These are phyloP conservation scores for Pichia sp. DNA, from an alignment of 1,139 yeast species.

Conservation along the genomic window DNA sequence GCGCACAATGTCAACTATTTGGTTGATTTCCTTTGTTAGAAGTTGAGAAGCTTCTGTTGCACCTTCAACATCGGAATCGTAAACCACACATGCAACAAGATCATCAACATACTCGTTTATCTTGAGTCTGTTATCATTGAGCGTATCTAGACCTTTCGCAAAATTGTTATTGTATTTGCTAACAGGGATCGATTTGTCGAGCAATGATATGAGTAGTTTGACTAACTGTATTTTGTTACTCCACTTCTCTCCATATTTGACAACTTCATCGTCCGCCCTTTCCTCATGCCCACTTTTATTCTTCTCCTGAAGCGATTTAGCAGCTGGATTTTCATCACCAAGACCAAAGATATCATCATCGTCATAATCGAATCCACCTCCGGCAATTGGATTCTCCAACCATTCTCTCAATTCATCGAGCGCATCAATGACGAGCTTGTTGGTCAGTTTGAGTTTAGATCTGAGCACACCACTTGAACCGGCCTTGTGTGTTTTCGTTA, in stretches of 20 bases:
- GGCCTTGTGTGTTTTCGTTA: constrained; percentile 33
- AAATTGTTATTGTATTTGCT: constrained; percentile 25
- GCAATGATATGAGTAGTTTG: constrained; percentile 46
- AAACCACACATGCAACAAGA: constrained; percentile 41
- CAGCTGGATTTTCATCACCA: constrained; percentile 18
- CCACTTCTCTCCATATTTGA: constrained; percentile 42
- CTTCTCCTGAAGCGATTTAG: constrained; percentile 27
- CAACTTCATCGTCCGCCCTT: constrained; percentile 27
- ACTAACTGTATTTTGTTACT: constrained; percentile 45
- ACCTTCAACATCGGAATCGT: constrained; percentile 34
- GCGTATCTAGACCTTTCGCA: constrained; percentile 27
- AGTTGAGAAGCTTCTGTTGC: constrained; percentile 26
- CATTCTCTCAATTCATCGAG: constrained; percentile 59
- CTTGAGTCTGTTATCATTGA: constrained; percentile 29
- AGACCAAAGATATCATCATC: constrained; percentile 36
- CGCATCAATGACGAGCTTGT: constrained; percentile 52
- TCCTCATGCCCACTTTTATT: constrained; percentile 31
- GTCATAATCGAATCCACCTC: constrained; percentile 28
- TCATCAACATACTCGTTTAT: constrained; percentile 37
- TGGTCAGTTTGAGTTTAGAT: constrained; percentile 37
- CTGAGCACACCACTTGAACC: constrained; percentile 50
- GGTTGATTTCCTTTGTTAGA: constrained; percentile 29
- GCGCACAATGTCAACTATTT: constrained; percentile 32
- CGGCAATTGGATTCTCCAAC: constrained; percentile 50
- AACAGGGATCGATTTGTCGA: constrained; percentile 47